Evolutionary conservation across 306 rosid species (phyloP).

Genomic region (Rubus idaeus): DNA sequence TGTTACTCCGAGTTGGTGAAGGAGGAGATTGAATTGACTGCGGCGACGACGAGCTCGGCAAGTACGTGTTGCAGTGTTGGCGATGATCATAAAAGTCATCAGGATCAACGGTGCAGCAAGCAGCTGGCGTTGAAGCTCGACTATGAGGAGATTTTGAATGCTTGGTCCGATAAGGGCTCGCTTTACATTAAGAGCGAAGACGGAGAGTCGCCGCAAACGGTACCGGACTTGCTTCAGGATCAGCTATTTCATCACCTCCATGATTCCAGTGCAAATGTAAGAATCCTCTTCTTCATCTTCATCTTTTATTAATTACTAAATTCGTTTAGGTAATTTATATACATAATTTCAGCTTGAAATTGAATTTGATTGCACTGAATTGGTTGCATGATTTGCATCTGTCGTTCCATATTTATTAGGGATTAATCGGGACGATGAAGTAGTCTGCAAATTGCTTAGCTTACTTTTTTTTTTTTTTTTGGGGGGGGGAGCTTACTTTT

Average conservation of each 20-base stretch:
- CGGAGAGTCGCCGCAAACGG: conserved; percentile 58
- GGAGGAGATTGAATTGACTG: conserved; percentile 33
- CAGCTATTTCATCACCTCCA: conserved; percentile 1
- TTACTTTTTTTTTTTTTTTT: too few relatives aligned
- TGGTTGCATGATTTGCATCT: not conserved
- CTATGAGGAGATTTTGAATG: conserved; percentile 72
- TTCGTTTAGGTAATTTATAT: not conserved
- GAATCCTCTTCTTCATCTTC: not conserved
- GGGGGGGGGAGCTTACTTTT: too few relatives aligned
- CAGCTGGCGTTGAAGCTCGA: conserved; percentile 71
- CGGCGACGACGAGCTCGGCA: conserved; percentile 10
- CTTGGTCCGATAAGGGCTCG: conserved; percentile 88
- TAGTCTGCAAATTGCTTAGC: not conserved
- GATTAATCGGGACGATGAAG: too few relatives aligned
- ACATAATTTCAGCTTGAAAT: not conserved
- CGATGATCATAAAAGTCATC: not conserved
- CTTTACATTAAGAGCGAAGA: conserved; percentile 43
- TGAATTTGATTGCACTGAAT: not conserved
- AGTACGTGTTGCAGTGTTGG: conserved; percentile 10
- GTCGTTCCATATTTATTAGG: too few relatives aligned
- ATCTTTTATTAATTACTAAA: not conserved
- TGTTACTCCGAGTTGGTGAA: conserved; percentile 81
- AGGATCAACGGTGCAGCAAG: not conserved
- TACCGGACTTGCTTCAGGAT: conserved; percentile 49
- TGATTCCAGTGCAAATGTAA: conserved; percentile 42